Evolutionary conservation across 2,329 filamentous ascomycete genomes (phyloP).

Genomic region (Fusarium compactum): DNA sequence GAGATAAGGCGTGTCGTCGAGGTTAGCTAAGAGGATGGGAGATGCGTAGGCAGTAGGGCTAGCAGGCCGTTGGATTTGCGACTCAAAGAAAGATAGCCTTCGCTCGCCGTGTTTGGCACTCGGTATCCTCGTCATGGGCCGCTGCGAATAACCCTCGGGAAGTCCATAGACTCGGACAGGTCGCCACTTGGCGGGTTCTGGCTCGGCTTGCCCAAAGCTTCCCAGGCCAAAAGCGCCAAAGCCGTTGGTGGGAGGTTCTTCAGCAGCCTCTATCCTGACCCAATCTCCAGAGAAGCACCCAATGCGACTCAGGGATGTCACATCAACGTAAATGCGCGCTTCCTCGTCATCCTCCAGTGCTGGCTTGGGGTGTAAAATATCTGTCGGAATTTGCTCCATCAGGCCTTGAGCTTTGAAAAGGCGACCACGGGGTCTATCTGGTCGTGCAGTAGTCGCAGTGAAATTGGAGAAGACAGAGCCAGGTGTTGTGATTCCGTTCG

Average conservation of each 20-base stretch:
- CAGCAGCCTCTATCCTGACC: slow-evolving; percentile 84
- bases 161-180: slow-evolving; percentile 90
- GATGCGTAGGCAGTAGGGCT: slow-evolving; percentile 79
- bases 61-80: slow-evolving; percentile 71
- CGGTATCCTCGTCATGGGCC: slow-evolving; percentile 71
- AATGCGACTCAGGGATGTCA: slow-evolving; percentile 85
- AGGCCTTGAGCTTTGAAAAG: slow-evolving; percentile 88
- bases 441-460: slow-evolving; percentile 84
- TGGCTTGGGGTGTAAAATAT: slow-evolving; percentile 87
- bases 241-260: slow-evolving; percentile 77
- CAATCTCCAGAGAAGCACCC: slow-evolving; percentile 98
- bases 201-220: slow-evolving; percentile 66
- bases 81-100: slow-evolving; percentile 73
- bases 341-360: slow-evolving; percentile 83
- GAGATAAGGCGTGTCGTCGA: slow-evolving; percentile 82
- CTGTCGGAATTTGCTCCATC: slow-evolving; percentile 76
- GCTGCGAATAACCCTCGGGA: slow-evolving; percentile 77
- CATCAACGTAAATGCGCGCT: slow-evolving; percentile 89
- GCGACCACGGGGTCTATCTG: slow-evolving; percentile 77
- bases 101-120: slow-evolving; percentile 65
- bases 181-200: slow-evolving; percentile 76
- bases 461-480: slow-evolving; percentile 91
- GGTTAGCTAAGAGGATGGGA: slow-evolving; percentile 86
- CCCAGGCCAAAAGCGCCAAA: slow-evolving; percentile 76
- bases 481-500: slow-evolving; percentile 82